Evolutionary conservation across 2,329 filamentous ascomycete genomes (phyloP), one percentile per base, ranked within the genome.

Genomic region (Aspergillus transmontanensis): DNA sequence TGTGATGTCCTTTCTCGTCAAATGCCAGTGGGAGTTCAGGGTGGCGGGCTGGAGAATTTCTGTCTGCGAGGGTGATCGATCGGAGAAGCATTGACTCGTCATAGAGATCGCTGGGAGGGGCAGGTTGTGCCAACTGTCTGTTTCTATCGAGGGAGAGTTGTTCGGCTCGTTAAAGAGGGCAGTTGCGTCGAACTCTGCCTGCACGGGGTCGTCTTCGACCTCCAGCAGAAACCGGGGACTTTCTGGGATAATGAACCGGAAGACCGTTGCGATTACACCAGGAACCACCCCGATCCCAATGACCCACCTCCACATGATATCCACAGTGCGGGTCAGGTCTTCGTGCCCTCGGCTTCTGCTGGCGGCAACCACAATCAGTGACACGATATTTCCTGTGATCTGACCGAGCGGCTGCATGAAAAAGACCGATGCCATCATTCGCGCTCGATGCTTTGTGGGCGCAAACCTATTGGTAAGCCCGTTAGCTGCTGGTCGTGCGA

Each of bases 381-480:
- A 86, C 12, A 90, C 85, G 6, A 89, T 75, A 65, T 89, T 88
- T 16, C 88, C 88, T 1, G 88, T 80, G 2, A 89, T 84, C 70
- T 90, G 88, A 6, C 89, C 89, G 10, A 90, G 78, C 1, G 89
- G 87, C 68, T 91, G 89, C 85, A 89, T 90, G 68, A 89, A 82
- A 72, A 91, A 90, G 36, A 91, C 87, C 4, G 84, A 84, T 6
- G 88, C 86, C 66, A 91, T 79, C 88, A 90, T 90, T 23, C 83
- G 86, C n/a, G 85, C 85, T 56, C 89, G 81, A n/a, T 87, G 87
- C 55, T 84, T 85, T 0, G 87, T 90, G 0, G 81, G 80, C 3
- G 81, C 80, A 59, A 83, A 83, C 65, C 80, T 82, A 46, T 48
- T 19, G 10, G n/a, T 16, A 14, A 16, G 45, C 39, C 41, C 28